These are phyloP conservation scores for Pelargonium myrrhifolium DNA, from an alignment of 441 rosid species.

Conservation along the genomic window DNA sequence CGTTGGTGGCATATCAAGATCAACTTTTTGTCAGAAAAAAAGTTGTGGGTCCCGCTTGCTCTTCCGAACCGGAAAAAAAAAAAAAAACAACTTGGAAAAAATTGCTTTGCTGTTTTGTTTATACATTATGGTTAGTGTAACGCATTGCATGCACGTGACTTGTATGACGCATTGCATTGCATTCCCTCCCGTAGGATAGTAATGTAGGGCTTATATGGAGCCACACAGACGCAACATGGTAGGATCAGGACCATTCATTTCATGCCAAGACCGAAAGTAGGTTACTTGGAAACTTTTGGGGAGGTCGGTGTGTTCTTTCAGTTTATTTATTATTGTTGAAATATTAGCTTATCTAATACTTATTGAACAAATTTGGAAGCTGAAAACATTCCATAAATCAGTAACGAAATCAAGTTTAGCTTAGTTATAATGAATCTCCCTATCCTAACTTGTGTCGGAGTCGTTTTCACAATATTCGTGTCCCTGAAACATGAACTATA, in stretches of 20 bases:
- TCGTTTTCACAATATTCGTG: not conserved
- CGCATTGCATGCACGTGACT: conserved; percentile 21
- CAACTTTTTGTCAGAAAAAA: conserved; percentile 21
- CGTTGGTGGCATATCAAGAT: conserved; percentile 32
- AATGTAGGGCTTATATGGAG: not conserved
- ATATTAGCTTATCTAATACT: no score
- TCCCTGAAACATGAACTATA: not conserved
- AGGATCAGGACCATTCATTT: not conserved
- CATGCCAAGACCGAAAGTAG: not conserved
- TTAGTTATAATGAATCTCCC: not conserved
- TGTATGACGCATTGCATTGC: not conserved
- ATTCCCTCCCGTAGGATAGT: not conserved
- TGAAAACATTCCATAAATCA: not conserved
- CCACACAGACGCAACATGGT: not conserved
- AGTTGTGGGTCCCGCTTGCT: conserved; percentile 18
- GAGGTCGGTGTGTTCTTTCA: not conserved
- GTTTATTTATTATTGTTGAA: not conserved
- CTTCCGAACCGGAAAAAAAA: not conserved
- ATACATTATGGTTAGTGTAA: conserved; percentile 7
- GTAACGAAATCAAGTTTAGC: not conserved
- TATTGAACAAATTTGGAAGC: no score
- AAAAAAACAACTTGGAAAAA: no score
- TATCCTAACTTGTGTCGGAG: not conserved
- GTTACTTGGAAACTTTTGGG: not conserved
- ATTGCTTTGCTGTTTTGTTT: conserved; percentile 5